Conservation (phyloP, 1,284 basidiomycete species). For the Ceratobasidium sp. region DNA sequence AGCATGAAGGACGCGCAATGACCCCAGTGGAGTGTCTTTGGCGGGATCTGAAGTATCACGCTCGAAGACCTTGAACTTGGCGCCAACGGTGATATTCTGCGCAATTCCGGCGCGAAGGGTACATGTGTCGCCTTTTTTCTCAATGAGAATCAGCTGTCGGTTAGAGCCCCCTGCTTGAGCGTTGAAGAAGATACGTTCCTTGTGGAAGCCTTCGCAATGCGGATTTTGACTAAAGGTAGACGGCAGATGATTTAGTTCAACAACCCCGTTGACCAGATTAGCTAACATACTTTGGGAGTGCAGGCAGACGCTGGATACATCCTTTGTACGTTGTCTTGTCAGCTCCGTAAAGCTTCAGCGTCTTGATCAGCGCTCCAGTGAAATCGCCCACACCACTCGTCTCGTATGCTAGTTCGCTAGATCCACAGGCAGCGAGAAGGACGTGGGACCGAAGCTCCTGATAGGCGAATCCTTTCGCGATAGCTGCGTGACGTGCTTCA, state of each 20-base stretch:
- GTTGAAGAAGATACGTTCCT: constrained; percentile 34
- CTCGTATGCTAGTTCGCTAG: constrained; percentile 25
- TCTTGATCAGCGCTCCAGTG: constrained; percentile 7
- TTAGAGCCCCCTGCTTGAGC: constrained; percentile 10
- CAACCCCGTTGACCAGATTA: no score
- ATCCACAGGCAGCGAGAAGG: constrained; percentile 28
- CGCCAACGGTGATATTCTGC: constrained; percentile 21
- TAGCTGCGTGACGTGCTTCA: background rate
- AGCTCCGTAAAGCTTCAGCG: constrained; percentile 10
- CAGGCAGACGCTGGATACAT: constrained; percentile 27
- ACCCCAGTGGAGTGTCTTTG: background rate
- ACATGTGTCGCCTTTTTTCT: background rate
- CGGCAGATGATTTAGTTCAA: background rate
- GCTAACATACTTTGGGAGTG: background rate
- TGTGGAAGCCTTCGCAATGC: constrained; percentile 18
- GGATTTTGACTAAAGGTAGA: constrained; percentile 17
- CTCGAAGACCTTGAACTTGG: constrained; percentile 6
- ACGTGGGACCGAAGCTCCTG: constrained; percentile 24
- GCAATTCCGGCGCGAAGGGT: constrained; percentile 22
- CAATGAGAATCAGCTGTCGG: constrained; percentile 12
- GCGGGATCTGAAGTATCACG: background rate
- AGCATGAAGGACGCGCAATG: background rate
- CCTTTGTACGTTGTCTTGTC: constrained; percentile 27
- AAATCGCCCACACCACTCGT: constrained; percentile 21
- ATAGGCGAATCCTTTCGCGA: background rate